Evolutionary conservation across 495 filamentous ascomycete genomes (phyloP).

Genomic region (Aspergillus heteromorphus): DNA sequence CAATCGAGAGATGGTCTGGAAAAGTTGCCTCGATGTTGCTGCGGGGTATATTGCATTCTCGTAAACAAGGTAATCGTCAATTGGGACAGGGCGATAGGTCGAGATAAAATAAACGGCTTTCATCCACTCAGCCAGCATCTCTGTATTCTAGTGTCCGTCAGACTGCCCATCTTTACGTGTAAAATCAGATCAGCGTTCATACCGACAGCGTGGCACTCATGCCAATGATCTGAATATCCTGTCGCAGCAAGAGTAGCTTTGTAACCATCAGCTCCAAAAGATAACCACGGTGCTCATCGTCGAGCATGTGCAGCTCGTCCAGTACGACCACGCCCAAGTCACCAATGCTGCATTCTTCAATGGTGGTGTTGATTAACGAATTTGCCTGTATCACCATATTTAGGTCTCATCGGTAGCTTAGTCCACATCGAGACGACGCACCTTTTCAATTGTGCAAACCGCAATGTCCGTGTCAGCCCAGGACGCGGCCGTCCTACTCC

Average conservation of each 20-base stretch:
- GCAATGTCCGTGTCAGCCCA: conserved; percentile 78
- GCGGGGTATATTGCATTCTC: conserved; percentile 66
- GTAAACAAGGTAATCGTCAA: conserved; percentile 72
- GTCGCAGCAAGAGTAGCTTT: conserved; percentile 65
- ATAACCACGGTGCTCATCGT: conserved; percentile 75
- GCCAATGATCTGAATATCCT: conserved; percentile 68
- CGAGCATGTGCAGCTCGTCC: conserved; percentile 79
- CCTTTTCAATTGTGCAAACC: conserved; percentile 83
- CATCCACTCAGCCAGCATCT: conserved; percentile 66
- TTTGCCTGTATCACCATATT: conserved; percentile 54
- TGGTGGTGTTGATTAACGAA: conserved; percentile 67
- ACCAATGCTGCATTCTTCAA: conserved; percentile 64
- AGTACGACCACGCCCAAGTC: conserved; percentile 65
- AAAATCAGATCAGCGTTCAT: conserved; percentile 12
- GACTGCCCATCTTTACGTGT: not conserved
- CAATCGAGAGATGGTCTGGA: conserved; percentile 55
- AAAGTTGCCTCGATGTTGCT: conserved; percentile 55
- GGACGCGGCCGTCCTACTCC: conserved; percentile 55
- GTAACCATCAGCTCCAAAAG: conserved; percentile 76
- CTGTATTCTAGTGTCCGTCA: conserved; percentile 54
- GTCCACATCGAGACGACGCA: conserved; percentile 19
- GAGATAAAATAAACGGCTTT: conserved; percentile 68
- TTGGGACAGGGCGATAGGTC: conserved; percentile 66
- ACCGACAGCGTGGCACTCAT: conserved; percentile 81
- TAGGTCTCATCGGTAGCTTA: not conserved